Conservation (phyloP, 371 early-diverging fungal genomes). For the Mortierella sp. region DNA sequence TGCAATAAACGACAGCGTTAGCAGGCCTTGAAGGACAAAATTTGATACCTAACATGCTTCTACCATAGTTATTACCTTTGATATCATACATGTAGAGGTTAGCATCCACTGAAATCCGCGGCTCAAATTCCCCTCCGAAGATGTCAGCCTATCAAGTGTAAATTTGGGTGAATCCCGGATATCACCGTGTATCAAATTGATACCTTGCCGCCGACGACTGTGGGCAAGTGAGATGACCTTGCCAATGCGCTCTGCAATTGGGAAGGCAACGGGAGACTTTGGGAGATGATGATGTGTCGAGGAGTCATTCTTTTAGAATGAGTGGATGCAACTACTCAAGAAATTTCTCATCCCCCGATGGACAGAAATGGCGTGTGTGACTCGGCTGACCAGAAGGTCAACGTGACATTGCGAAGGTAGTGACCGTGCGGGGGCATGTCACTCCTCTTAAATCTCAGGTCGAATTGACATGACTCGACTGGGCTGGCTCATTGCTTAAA, state of each 20-base stretch:
- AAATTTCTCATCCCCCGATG: too few relatives aligned
- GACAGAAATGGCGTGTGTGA: too few relatives aligned
- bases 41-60: background rate
- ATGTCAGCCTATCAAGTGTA: slow-evolving; percentile 10
- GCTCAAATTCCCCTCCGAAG: slow-evolving; percentile 24
- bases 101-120: slow-evolving; percentile 21
- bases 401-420: too few relatives aligned
- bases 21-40: background rate
- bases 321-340: too few relatives aligned
- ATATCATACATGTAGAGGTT: slow-evolving; percentile 23
- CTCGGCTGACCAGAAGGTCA: too few relatives aligned
- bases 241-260: slow-evolving; percentile 14
- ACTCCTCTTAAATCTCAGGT: too few relatives aligned
- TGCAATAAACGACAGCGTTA: background rate
- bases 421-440: too few relatives aligned
- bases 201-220: slow-evolving; percentile 27
- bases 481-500: too few relatives aligned
- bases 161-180: background rate
- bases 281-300: slow-evolving; percentile 25
- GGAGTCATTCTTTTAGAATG: too few relatives aligned
- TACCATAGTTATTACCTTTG: slow-evolving; percentile 3
- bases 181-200: background rate
- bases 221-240: slow-evolving; percentile 14
- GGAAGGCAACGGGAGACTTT: slow-evolving; percentile 17
- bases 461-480: too few relatives aligned